Evolutionary conservation across 768 basidiomycete genomes (phyloP), one percentile per base, ranked within the genome.

Genomic region (Serendipita sp.): DNA sequence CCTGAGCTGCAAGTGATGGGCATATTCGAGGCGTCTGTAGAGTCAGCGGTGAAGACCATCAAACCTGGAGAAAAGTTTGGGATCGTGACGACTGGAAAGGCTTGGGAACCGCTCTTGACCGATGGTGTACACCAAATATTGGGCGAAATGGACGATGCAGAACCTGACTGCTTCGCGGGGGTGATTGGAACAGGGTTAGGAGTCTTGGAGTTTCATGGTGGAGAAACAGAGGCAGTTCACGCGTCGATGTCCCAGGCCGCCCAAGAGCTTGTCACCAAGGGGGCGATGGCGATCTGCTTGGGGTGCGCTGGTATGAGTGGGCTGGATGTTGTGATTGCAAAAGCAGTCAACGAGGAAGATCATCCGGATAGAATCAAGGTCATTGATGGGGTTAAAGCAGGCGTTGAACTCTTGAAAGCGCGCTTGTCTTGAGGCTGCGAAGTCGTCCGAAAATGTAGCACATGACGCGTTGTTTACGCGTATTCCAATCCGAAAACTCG

Each of bases 1-100:
- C 72, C 71, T 2, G 11, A 46, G 18, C 63, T 37, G 2, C 66
- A 65, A 18, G 72, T 73, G 5, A 65, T 75, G 13, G 73, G 72
- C 44, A 75, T 77, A 62, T 73, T 76, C 67, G 73, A 77, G 64
- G 73, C 74, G 8, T 71, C 70, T 53, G 45, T 75, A 53, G 29
- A 65, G 8, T 33, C 55, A n/a, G 64, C 68, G 5, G 62, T 73
- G 31, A 69, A 72, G 34, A 70, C 72, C 10, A 60, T 72, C 44
- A 44, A 43, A 3, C 63, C 67, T 58, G 70, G 68, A 13, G 40
- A 63, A 34, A 67, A 65, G 16, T 77, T 74, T 64, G 75, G 73
- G 10, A 73, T 76, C 63, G 72, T 76, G 23, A 74, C 75, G 45
- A 76, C 74, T 3, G 75, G 74, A 3, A 67, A 67, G n/a, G 71